These are phyloP conservation scores for Desmodesmus armatus DNA, from an alignment of 139 green algal species.

Conservation along the genomic window DNA sequence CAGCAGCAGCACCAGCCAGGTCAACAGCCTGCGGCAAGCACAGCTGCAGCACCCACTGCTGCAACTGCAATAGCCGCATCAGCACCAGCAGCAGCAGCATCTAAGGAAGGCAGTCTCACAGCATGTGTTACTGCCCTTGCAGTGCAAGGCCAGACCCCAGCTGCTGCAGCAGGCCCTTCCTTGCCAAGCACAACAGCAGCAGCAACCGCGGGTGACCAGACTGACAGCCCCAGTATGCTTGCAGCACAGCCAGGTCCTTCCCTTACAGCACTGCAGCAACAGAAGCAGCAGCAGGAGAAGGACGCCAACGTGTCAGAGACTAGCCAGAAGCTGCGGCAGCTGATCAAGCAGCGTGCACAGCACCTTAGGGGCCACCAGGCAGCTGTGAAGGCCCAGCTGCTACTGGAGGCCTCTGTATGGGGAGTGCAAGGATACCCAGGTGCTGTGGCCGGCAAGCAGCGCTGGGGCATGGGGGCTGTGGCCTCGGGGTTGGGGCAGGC, in stretches of 20 bases:
- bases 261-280: background rate
- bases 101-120: too few relatives aligned
- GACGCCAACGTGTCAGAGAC: background rate
- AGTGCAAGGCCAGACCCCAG: too few relatives aligned
- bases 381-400: background rate
- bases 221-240: too few relatives aligned
- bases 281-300: background rate
- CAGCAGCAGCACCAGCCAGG: background rate
- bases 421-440: background rate
- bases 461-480: too few relatives aligned
- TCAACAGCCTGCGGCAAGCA: background rate
- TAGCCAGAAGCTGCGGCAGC: background rate
- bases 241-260: too few relatives aligned
- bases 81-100: background rate
- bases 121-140: too few relatives aligned
- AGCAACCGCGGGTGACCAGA: too few relatives aligned
- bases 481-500: too few relatives aligned
- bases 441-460: too few relatives aligned
- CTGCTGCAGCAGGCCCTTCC: too few relatives aligned
- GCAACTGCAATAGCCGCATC: too few relatives aligned
- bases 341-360: background rate
- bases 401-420: background rate
- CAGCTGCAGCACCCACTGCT: background rate
- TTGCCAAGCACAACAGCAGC: too few relatives aligned
- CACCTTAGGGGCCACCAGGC: background rate